Evolutionary conservation across 371 early-diverging fungal species (phyloP), one percentile per base, ranked within the genome.

Genomic region (Haplosporangium sp.): DNA sequence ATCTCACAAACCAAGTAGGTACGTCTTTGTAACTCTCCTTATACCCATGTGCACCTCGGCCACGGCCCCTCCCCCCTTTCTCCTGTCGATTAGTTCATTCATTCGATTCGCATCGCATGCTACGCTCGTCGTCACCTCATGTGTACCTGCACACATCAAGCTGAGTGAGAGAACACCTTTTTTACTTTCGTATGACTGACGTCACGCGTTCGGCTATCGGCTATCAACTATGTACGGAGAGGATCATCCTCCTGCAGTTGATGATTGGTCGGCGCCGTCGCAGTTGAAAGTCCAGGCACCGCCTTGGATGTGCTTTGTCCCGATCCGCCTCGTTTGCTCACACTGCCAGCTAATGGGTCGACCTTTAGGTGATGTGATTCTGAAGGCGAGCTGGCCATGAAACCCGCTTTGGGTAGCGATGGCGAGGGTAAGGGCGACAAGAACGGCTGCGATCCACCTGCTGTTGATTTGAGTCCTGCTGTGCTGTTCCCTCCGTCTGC

Each of bases 301-400:
- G 59, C 23, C 14, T 5, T 51, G 21, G 55, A 29, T 41, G 54
- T 45, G 16, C 45, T 45, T 45, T n/a, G 38, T 36, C 54, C 56
- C 1, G 62, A 38, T 21, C 54, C 59, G 43, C 45, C 10, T 16
- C 58, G 67, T n/a, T 37, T 55, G 62, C 71, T 72, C n/a, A 64
- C 55, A 51, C 43, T 59, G 0, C 79, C 73, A 16, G 68, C 79
- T 20, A 77, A 37, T 5, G 79, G 79, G 50, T 77, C 79, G 18
- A 77, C 21, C 38, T 71, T 72, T 56, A 72, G 51, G n/a, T 73
- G 68, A 12, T 61, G 45, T 12, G 54, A 40, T 52, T 55, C 23
- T 23, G 56, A 52, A 42, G 67, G 6, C 1, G 45, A 10, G 12
- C 64, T 61, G 38, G 69, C 50, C 29, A 53, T 47, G 16, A 62